Conservation (phyloP, 768 basidiomycete species). For the Hebeloma cylindrosporum region DNA sequence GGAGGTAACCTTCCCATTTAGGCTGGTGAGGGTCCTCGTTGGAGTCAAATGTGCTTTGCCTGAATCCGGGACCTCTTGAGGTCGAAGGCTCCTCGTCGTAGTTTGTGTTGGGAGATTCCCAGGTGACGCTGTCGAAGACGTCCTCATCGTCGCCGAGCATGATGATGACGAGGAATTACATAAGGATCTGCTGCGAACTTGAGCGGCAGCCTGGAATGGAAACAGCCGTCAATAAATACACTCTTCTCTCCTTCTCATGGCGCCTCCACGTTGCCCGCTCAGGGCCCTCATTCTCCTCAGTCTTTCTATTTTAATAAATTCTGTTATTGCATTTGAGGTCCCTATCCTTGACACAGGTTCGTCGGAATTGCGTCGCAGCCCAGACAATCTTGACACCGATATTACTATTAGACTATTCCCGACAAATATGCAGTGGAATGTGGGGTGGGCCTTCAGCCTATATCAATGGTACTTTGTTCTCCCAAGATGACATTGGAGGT, state of each 20-base stretch:
- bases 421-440: slow-evolving; percentile 96
- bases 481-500: background rate
- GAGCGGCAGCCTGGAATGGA: slow-evolving; percentile 24
- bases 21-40: slow-evolving; percentile 80
- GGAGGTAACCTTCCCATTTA: slow-evolving; percentile 88
- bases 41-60: slow-evolving; percentile 71
- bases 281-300: slow-evolving; percentile 22
- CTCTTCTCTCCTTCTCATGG: slow-evolving; percentile 24
- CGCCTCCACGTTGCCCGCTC: slow-evolving; percentile 22
- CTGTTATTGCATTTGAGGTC: slow-evolving; percentile 55
- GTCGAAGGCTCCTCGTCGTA: slow-evolving; percentile 46
- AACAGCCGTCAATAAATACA: slow-evolving; percentile 38
- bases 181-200: slow-evolving; percentile 20
- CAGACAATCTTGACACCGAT: slow-evolving; percentile 4
- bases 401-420: slow-evolving; percentile 57
- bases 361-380: slow-evolving; percentile 17
- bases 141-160: slow-evolving; percentile 90
- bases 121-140: slow-evolving; percentile 89
- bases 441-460: slow-evolving; percentile 77
- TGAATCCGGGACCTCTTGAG: slow-evolving; percentile 71
- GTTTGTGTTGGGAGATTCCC: slow-evolving; percentile 70
- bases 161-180: slow-evolving; percentile 23
- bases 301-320: slow-evolving; percentile 31
- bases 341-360: slow-evolving; percentile 62
- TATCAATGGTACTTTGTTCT: slow-evolving; percentile 71